A percentile compares a stretch with the other conserved stretches of the same genome.
Conservation (phyloP, 108 stramenopile genomes). For the Nitzschia sp. region DNA sequence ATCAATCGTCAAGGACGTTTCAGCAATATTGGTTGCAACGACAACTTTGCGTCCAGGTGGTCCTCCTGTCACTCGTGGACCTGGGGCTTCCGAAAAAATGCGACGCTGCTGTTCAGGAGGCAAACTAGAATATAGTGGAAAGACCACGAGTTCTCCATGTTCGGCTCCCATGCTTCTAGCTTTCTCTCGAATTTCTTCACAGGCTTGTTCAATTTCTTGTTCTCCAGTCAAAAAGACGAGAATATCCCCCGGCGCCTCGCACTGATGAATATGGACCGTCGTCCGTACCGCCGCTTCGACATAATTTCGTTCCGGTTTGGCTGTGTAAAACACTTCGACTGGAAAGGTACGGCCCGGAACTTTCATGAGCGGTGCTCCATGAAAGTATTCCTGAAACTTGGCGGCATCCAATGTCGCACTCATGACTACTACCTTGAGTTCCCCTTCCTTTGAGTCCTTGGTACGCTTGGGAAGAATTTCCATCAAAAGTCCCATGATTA, state of each 20-base stretch:
- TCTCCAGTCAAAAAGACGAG: constrained; percentile 99
- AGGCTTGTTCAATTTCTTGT: constrained; percentile 98
- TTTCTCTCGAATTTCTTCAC: constrained; percentile 88
- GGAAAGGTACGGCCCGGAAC: constrained; percentile 98
- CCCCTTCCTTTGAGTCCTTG: constrained; percentile 72
- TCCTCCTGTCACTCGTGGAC: constrained; percentile 90
- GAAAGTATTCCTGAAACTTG: constrained; percentile 93
- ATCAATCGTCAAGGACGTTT: constrained; percentile 99
- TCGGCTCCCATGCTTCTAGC: constrained; percentile 64
- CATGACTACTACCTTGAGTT: constrained; percentile 98
- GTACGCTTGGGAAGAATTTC: constrained; percentile 87
- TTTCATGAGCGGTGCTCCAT: constrained; percentile 87
- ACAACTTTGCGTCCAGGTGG: constrained; percentile 98
- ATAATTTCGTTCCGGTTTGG: constrained; percentile 98
- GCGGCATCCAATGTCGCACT: constrained; percentile 96
- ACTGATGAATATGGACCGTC: constrained; percentile 96
- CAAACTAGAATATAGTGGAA: constrained; percentile 97
- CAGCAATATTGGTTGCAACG: constrained; percentile 97
- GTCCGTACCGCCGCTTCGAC: constrained; percentile 97
- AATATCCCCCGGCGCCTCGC: constrained; percentile 97
- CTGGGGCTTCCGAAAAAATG: constrained; percentile 94
- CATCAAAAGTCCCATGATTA: constrained; percentile 99
- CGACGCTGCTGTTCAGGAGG: constrained; percentile 92
- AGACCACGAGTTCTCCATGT: constrained; percentile 85
- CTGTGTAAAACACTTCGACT: constrained; percentile 97